phyloP scores from a whole-genome alignment of 2,329 filamentous ascomycete genomes.

The Hortaea sp. region DNA sequence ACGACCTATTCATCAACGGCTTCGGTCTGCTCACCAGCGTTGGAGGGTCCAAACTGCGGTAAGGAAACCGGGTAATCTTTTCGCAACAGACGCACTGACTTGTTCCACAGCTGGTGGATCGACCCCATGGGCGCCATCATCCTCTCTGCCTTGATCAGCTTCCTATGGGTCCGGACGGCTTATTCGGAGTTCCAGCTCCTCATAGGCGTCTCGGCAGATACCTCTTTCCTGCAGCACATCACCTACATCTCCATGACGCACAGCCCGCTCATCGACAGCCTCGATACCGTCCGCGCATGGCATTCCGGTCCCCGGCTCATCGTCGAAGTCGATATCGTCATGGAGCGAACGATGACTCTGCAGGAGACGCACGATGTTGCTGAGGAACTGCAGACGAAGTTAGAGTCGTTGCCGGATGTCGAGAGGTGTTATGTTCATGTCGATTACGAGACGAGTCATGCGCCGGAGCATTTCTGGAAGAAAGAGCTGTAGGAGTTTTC shows the following conservation, averaged over 20 bases:
- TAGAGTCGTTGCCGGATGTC: conserved; percentile 83
- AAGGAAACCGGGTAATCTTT: too few relatives aligned
- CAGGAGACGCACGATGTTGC: conserved; percentile 82
- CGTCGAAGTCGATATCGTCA: conserved; percentile 93
- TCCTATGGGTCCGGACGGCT: conserved; percentile 74
- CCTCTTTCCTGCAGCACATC: conserved; percentile 81
- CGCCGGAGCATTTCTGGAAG: conserved; percentile 71
- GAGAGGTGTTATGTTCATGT: conserved; percentile 95
- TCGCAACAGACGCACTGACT: not conserved
- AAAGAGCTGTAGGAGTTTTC: conserved; percentile 44
- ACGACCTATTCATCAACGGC: conserved; percentile 96
- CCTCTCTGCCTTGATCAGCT: conserved; percentile 66
- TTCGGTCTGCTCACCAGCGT: conserved; percentile 76
- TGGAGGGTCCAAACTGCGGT: conserved; percentile 70
- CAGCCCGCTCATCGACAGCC: conserved; percentile 66
- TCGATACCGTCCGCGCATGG: conserved; percentile 92
- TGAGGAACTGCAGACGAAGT: conserved; percentile 85
- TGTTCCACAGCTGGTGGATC: conserved; percentile 62
- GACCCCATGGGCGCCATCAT: conserved; percentile 86
- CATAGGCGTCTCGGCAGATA: conserved; percentile 78
- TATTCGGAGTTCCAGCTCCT: conserved; percentile 84
- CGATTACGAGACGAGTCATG: conserved; percentile 92
- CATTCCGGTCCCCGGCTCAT: conserved; percentile 82
- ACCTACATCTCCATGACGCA: conserved; percentile 90
- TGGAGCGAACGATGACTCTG: conserved; percentile 66